A percentile compares a stretch with the other conserved stretches of the same genome.
Conservation (phyloP, 139 green algal species). For the Parachlorella kessleri region DNA sequence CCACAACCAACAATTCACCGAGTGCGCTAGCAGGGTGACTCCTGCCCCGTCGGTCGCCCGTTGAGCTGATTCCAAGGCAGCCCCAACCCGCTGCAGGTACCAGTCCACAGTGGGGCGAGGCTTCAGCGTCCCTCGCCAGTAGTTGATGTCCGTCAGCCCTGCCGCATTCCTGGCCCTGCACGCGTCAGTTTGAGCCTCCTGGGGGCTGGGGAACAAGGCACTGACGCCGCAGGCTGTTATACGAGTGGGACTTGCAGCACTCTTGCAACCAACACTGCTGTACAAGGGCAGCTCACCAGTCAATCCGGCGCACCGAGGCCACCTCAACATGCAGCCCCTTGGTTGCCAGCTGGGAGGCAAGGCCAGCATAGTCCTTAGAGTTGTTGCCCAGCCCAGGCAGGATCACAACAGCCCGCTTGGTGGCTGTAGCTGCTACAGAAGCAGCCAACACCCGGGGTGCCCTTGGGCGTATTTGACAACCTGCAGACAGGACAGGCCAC, state of each 20-base stretch:
- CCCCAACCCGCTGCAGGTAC: constrained; percentile 75
- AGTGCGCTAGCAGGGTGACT: constrained; percentile 88
- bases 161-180: constrained; percentile 75
- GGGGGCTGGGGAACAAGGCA: no score
- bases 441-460: no score
- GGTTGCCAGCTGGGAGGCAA: constrained; percentile 51
- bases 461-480: no score
- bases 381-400: constrained; percentile 91
- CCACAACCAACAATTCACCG: no score
- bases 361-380: constrained; percentile 70
- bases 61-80: constrained; percentile 67
- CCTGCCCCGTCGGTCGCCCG: constrained; percentile 48
- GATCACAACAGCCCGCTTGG: constrained; percentile 60
- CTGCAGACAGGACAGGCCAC: no score
- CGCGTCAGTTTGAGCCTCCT: no score
- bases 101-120: constrained; percentile 94
- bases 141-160: constrained; percentile 76
- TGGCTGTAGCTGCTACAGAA: background rate
- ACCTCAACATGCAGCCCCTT: constrained; percentile 50
- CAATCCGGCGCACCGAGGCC: constrained; percentile 59
- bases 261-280: no score
- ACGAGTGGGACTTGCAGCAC: no score
- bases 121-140: constrained; percentile 90
- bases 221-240: no score
- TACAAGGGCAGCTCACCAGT: constrained; percentile 80